Conservation (phyloP, 768 basidiomycete genomes). For the Lyophyllum decastes region DNA sequence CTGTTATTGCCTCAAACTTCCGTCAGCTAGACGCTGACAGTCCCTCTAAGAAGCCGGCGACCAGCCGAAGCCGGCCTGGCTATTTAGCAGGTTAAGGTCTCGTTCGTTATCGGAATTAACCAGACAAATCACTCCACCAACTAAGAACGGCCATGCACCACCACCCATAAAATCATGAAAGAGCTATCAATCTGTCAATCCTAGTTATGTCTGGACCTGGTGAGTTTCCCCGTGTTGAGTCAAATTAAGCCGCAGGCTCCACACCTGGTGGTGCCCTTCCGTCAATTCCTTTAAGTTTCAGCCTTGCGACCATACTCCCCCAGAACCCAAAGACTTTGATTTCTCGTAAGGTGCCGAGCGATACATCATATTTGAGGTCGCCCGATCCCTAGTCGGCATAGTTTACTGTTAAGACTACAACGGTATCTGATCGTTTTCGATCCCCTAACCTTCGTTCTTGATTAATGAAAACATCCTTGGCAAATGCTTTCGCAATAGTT, state of each 20-base stretch:
- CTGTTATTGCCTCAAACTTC: background rate
- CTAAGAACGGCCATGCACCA: slow-evolving; percentile 91
- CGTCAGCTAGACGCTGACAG: background rate
- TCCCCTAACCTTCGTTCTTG: background rate
- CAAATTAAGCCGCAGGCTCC: slow-evolving; percentile 75
- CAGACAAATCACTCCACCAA: slow-evolving; percentile 95
- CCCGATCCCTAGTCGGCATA: background rate
- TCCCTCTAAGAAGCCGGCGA: slow-evolving; percentile 1
- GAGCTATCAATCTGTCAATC: slow-evolving; percentile 76
- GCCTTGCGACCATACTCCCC: slow-evolving; percentile 48
- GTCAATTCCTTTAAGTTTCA: slow-evolving; percentile 86
- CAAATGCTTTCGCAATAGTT: background rate
- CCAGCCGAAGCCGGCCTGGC: slow-evolving; percentile 12
- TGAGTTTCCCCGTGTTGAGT: slow-evolving; percentile 76
- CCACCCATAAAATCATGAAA: slow-evolving; percentile 79
- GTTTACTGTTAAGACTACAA: background rate
- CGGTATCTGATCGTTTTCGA: background rate
- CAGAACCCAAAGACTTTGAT: slow-evolving; percentile 87
- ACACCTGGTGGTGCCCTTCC: slow-evolving; percentile 79
- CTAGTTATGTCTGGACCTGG: slow-evolving; percentile 38
- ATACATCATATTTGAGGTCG: slow-evolving; percentile 68
- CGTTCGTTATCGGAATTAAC: slow-evolving; percentile 95
- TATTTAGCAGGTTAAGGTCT: slow-evolving; percentile 48
- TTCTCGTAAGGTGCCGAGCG: slow-evolving; percentile 81
- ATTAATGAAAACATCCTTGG: background rate